Conservation (phyloP, 805 yeast genomes). For the Candida oleophila region DNA sequence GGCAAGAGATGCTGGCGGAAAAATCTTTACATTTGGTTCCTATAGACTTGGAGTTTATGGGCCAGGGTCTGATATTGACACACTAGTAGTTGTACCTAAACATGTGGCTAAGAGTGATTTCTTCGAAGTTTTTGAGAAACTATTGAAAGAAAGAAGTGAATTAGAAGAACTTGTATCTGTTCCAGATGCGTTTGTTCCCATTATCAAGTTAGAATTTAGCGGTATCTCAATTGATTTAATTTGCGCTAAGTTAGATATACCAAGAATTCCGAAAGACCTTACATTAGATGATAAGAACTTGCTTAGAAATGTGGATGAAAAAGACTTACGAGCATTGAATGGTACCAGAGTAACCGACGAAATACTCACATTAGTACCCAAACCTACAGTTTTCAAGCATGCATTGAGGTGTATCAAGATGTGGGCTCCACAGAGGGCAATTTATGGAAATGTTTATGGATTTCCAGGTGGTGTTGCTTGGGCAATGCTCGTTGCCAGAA, state of each 20-base stretch:
- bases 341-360: constrained; percentile 98
- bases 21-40: constrained; percentile 94
- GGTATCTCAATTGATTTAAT: constrained; percentile 94
- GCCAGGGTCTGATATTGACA: constrained; percentile 97
- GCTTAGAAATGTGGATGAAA: constrained; percentile 84
- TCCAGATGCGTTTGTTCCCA: constrained; percentile 97
- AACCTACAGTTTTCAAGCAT: constrained; percentile 87
- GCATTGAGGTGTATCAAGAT: constrained; percentile 89
- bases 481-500: constrained; percentile 99
- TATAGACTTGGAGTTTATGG: constrained; percentile 95
- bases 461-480: constrained; percentile 99
- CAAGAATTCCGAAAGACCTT: constrained; percentile 76
- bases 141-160: constrained; percentile 73
- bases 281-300: constrained; percentile 83
- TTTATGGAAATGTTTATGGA: constrained; percentile 93
- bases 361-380: constrained; percentile 84
- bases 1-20: constrained; percentile 98
- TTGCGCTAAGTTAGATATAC: constrained; percentile 77
- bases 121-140: constrained; percentile 72
- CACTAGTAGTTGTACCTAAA: constrained; percentile 94
- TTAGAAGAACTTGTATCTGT: constrained; percentile 89
- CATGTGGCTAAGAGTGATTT: constrained; percentile 91
- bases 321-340: constrained; percentile 83
- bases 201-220: constrained; percentile 81
- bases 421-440: constrained; percentile 96